These are phyloP conservation scores for Ustanciosporium gigantosporum DNA, from an alignment of 1,284 basidiomycete species.

Conservation along the genomic window DNA sequence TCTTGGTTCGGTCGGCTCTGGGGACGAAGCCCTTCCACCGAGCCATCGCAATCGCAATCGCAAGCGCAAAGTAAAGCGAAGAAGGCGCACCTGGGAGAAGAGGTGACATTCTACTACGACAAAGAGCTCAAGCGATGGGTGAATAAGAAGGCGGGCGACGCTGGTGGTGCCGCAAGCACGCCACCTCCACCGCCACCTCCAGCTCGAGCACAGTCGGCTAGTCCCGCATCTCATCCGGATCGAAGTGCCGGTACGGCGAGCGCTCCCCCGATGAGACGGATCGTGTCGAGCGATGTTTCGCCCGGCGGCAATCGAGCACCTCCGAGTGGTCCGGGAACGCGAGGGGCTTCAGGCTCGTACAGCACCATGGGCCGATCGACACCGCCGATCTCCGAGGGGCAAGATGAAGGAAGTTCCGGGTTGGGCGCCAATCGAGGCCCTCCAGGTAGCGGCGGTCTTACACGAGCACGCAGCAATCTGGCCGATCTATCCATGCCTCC, in stretches of 20 bases:
- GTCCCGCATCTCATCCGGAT: constrained; percentile 44
- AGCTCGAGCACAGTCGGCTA: constrained; percentile 44
- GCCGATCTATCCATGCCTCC: constrained; percentile 49
- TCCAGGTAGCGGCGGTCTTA: constrained; percentile 15
- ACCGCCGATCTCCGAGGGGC: constrained; percentile 35
- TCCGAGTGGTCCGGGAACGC: not conserved
- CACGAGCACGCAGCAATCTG: constrained; percentile 44
- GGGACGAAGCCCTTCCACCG: constrained; percentile 50
- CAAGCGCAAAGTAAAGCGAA: constrained; percentile 50
- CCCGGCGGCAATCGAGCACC: constrained; percentile 1
- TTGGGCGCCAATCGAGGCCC: constrained; percentile 11
- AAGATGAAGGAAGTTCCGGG: constrained; percentile 25
- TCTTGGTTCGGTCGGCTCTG: constrained; percentile 74
- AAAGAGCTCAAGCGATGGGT: constrained; percentile 94
- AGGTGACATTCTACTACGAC: constrained; percentile 90
- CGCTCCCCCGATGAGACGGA: constrained; percentile 27
- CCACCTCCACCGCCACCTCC: constrained; percentile 55
- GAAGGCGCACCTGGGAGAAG: constrained; percentile 85
- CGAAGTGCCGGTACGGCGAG: constrained; percentile 17
- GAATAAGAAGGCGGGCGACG: constrained; percentile 74
- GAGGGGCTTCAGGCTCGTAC: constrained; percentile 2
- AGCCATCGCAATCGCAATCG: constrained; percentile 41
- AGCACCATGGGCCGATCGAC: constrained; percentile 23
- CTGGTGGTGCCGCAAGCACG: constrained; percentile 41
- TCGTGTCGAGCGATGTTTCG: constrained; percentile 2